These are phyloP conservation scores for Termitomyces sp. DNA, from an alignment of 768 basidiomycete genomes.

Conservation along the genomic window DNA sequence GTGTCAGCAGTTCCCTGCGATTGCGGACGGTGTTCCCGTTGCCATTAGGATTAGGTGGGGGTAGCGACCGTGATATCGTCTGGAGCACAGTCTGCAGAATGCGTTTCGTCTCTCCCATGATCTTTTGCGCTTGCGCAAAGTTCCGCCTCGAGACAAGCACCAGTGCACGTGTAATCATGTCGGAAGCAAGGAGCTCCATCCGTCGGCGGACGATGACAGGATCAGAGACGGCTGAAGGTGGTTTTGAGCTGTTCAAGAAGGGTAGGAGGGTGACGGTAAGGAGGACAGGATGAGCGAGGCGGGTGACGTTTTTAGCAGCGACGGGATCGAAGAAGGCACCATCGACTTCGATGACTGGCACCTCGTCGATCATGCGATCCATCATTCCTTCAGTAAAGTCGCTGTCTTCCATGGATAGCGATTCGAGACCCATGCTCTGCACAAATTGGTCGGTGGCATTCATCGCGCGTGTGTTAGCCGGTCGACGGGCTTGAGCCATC, in stretches of 20 bases:
- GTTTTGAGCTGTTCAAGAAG: constrained; percentile 32
- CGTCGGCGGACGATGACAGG: constrained; percentile 88
- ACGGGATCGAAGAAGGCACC: constrained; percentile 93
- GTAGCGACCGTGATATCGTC: constrained; percentile 72
- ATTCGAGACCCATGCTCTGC: constrained; percentile 78
- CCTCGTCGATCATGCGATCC: constrained; percentile 96
- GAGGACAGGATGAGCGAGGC: constrained; percentile 91
- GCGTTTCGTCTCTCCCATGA: constrained; percentile 86
- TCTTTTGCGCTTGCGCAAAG: constrained; percentile 84
- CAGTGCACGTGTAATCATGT: constrained; percentile 95
- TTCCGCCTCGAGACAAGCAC: constrained; percentile 92
- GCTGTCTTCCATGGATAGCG: constrained; percentile 67
- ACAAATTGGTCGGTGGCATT: constrained; percentile 91
- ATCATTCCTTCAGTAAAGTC: constrained; percentile 90
- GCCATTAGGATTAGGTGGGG: constrained; percentile 41
- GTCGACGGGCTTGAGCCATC: constrained; percentile 23
- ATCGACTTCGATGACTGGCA: constrained; percentile 94
- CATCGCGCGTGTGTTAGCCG: constrained; percentile 32
- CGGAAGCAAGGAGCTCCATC: constrained; percentile 95
- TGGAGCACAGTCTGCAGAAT: constrained; percentile 91
- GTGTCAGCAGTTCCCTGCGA: constrained; percentile 72
- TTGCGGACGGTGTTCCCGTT: constrained; percentile 55
- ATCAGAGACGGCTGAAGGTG: constrained; percentile 58
- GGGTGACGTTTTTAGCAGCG: constrained; percentile 76
- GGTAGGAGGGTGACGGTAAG: constrained; percentile 91